Evolutionary conservation across 139 green algal genomes (phyloP).

Genomic region (Chlamydomonas sphaeroides): DNA sequence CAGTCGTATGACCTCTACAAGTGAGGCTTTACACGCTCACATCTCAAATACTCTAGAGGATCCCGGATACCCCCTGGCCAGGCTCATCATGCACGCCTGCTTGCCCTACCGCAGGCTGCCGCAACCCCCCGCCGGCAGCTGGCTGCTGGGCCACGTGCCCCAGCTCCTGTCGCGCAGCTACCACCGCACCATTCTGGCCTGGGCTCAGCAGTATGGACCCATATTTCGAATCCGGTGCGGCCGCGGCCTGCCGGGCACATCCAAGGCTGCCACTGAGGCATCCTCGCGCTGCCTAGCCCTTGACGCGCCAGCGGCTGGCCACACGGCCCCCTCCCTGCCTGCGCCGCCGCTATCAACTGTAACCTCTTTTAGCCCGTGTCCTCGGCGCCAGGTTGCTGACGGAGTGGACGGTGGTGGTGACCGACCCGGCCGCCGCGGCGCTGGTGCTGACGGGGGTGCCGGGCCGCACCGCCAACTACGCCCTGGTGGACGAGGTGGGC

Average conservation of each 20-base stretch:
- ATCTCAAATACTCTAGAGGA: not conserved
- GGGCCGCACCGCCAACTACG: conserved; percentile 21
- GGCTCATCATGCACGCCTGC: not conserved
- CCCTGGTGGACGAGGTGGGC: conserved; percentile 5
- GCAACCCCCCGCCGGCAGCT: not conserved
- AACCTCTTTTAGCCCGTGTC: not conserved
- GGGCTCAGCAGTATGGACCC: not conserved
- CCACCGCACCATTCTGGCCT: not conserved
- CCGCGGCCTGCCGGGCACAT: not conserved
- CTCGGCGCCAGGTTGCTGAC: not conserved
- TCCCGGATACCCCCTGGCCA: no score
- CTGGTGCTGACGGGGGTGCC: conserved; percentile 11
- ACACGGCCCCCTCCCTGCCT: not conserved
- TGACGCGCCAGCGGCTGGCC: not conserved
- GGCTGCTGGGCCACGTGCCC: conserved; percentile 6
- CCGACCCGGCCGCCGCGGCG: not conserved
- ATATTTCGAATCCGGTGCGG: conserved; percentile 17
- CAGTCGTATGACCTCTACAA: no score
- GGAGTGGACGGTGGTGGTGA: conserved; percentile 2
- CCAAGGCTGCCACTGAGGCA: no score
- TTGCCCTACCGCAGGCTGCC: conserved; percentile 19
- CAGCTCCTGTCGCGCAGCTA: conserved; percentile 15
- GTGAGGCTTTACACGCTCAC: no score
- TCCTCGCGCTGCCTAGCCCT: not conserved
- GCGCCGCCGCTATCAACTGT: no score